These are phyloP conservation scores for Entomortierella parvispora DNA, from an alignment of 192 early-diverging fungal genomes.

Conservation along the genomic window DNA sequence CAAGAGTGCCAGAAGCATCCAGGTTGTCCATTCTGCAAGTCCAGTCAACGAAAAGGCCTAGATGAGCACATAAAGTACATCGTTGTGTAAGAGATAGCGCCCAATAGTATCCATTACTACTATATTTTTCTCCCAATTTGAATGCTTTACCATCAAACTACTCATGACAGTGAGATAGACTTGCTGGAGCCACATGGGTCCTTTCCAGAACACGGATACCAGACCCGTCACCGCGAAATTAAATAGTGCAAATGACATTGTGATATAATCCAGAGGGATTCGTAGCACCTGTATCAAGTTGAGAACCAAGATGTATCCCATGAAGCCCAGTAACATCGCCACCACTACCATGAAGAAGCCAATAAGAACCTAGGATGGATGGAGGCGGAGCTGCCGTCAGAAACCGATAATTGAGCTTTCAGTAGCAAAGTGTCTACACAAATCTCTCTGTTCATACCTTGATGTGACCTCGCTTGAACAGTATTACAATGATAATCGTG, in stretches of 20 bases:
- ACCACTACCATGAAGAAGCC: constrained; percentile 82
- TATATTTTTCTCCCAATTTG: background rate
- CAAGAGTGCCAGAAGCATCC: constrained; percentile 82
- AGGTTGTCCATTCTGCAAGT: constrained; percentile 79
- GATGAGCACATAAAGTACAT: background rate
- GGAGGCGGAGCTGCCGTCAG: background rate
- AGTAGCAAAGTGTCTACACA: background rate
- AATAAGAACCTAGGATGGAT: constrained; percentile 64
- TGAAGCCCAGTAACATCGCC: constrained; percentile 73
- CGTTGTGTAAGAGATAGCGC: background rate
- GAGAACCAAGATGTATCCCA: constrained; percentile 73
- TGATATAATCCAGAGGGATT: constrained; percentile 78
- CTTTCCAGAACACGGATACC: constrained; percentile 84
- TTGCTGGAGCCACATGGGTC: constrained; percentile 81
- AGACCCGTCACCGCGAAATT: constrained; percentile 80
- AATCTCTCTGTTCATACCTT: constrained; percentile 60
- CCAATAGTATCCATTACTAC: background rate
- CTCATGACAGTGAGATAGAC: constrained; percentile 82
- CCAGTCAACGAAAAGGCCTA: constrained; percentile 80
- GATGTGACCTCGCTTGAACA: constrained; percentile 82
- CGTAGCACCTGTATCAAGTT: constrained; percentile 60
- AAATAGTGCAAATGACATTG: constrained; percentile 81
- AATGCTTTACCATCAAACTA: constrained; percentile 74
- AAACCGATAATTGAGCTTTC: background rate
- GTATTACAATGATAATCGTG: constrained; percentile 77